A percentile compares a stretch with the other conserved stretches of the same genome.
Conservation (phyloP, 257 asterid species). For the Solanum corneliomulleri region DNA sequence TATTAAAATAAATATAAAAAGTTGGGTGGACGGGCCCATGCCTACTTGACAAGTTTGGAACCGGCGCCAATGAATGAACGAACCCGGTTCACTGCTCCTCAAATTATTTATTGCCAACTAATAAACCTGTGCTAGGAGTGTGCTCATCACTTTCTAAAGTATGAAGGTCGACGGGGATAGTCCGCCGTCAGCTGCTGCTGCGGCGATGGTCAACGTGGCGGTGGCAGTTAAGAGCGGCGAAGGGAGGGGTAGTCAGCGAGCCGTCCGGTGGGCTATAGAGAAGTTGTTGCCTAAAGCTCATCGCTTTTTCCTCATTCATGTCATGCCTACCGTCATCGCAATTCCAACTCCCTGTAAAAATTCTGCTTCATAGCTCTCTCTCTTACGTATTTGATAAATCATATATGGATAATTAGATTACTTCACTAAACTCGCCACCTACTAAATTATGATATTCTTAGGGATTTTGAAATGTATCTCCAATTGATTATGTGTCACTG, state of each 20-base stretch:
- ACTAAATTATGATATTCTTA: not conserved
- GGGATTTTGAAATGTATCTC: not conserved
- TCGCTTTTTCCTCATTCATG: conserved; percentile 51
- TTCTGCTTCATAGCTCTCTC: not conserved
- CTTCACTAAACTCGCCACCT: not conserved
- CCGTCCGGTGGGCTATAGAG: conserved; percentile 70
- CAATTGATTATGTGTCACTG: not conserved
- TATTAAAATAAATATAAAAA: too few species aligned
- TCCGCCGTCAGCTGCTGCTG: not conserved
- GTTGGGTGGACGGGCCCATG: not conserved
- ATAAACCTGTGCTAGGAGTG: not conserved
- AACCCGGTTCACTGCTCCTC: not conserved
- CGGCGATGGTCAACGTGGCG: conserved; percentile 13
- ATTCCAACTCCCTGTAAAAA: conserved; percentile 66
- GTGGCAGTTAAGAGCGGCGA: conserved; percentile 72
- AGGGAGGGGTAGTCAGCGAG: conserved; percentile 71
- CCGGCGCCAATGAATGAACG: not conserved
- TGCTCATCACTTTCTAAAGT: not conserved
- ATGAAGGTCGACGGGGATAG: not conserved
- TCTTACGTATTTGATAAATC: not conserved
- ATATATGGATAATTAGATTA: not conserved
- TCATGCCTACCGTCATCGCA: conserved; percentile 46
- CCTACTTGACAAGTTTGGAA: not conserved
- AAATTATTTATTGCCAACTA: not conserved
- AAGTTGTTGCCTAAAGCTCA: conserved; percentile 35